A percentile compares a stretch with the other conserved stretches of the same genome.
Conservation (phyloP, 1,284 basidiomycete species). For the Pseudozyma tsukubaensis region DNA sequence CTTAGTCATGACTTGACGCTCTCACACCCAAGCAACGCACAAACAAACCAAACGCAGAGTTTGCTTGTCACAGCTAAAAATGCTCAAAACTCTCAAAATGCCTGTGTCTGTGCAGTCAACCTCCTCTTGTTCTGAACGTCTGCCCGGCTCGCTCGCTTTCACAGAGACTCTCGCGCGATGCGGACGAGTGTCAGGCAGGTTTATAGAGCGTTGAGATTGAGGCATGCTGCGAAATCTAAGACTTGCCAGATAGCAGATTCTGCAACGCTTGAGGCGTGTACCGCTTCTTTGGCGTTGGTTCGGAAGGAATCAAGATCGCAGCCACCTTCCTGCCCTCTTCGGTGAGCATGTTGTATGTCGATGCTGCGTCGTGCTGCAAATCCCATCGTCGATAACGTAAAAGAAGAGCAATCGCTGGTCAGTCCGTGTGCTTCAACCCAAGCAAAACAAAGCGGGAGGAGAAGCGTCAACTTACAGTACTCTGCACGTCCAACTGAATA, state of each 20-base stretch:
- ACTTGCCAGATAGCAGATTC: conserved; percentile 16
- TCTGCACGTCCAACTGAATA: conserved; percentile 92
- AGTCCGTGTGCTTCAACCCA: not conserved
- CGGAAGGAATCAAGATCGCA: conserved; percentile 81
- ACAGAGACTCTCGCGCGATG: no score
- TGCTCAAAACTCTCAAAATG: no score
- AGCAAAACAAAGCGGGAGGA: no score
- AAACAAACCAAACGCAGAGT: no score
- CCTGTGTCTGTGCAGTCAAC: no score
- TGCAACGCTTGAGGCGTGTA: conserved; percentile 33
- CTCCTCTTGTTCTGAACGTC: no score
- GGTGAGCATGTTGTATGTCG: conserved; percentile 89
- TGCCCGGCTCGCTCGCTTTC: no score
- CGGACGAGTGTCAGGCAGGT: no score
- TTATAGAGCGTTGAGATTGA: no score
- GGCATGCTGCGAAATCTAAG: not conserved
- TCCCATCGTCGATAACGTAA: not conserved
- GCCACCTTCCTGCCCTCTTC: conserved; percentile 93
- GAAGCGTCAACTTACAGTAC: conserved; percentile 76
- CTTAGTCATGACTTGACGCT: no score
- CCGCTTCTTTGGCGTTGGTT: conserved; percentile 12
- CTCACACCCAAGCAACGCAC: no score
- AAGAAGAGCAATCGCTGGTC: not conserved
- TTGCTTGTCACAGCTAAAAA: no score
- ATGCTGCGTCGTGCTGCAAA: conserved; percentile 84